Evolutionary conservation across 306 rosid genomes (phyloP).

Genomic region (Abrus pulchellus): DNA sequence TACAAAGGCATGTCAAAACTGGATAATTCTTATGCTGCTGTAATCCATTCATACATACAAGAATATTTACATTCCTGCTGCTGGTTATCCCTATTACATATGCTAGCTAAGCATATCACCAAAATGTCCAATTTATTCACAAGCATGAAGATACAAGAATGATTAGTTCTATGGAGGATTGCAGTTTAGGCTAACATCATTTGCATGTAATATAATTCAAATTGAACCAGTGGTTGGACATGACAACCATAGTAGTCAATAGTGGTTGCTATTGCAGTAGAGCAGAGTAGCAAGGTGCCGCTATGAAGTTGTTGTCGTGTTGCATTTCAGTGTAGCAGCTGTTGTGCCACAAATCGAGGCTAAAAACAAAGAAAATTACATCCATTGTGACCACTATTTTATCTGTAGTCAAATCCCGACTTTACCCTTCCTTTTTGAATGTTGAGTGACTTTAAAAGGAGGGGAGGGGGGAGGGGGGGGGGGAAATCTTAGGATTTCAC

Average conservation of each 20-base stretch:
- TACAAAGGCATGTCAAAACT: constrained; percentile 38
- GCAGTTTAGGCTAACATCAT: constrained; percentile 6
- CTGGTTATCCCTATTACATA: not conserved
- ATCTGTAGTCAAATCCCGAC: no score
- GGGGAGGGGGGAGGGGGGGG: no score
- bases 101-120: constrained; percentile 22
- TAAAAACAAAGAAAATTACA: no score
- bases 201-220: constrained; percentile 30
- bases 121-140: constrained; percentile 8
- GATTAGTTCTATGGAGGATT: constrained; percentile 7
- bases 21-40: constrained; percentile 29
- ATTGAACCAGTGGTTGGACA: not conserved
- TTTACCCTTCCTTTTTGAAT: no score
- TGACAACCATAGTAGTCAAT: not conserved
- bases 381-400: no score
- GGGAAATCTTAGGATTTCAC: no score
- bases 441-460: no score
- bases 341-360: no score
- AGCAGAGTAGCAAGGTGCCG: no score
- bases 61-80: constrained; percentile 22
- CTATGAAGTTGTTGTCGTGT: no score
- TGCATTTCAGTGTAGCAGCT: no score
- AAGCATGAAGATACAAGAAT: constrained; percentile 36
- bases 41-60: not conserved
- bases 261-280: no score